Evolutionary conservation across 768 basidiomycete genomes (phyloP), one percentile per base, ranked within the genome.

Genomic region (Saitozyma sp.): DNA sequence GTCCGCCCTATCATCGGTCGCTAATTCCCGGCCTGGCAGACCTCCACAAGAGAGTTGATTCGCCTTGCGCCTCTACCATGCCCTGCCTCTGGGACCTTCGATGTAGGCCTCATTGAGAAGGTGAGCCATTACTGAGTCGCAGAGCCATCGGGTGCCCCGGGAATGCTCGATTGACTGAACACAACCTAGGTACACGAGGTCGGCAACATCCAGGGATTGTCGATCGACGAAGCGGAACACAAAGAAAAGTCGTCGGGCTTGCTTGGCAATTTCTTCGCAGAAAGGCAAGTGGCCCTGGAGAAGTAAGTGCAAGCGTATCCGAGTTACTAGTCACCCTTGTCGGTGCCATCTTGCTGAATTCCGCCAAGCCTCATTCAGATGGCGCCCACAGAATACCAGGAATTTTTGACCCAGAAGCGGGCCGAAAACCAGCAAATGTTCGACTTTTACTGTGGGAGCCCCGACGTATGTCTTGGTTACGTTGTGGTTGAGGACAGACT

Each of bases 161-260:
- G 62, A 9, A 64, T 64, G 37, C 59, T 54, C 41, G 74, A 69
- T 13, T 64, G 69, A 41, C 68, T 67, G 50, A 67, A 63, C 38
- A 75, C 74, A 41, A 65, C 62, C 54, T 68, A 73, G 55, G 66
- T 75, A 50, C 69, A 71, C n/a, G 74, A 75, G 70, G 58, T 71
- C 58, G 71, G 73, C 69, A 75, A 75, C 49, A 65, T 71, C 4
- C 62, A 64, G 13, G 54, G 73, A 0, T 61, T 75, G 50, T 54
- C 66, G 54, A 54, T 71, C n/a, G 48, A 58, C 41, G 59, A 67
- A 48, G 71, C 72, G 20, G 66, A 70, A 41, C 71, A 75, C 58
- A 42, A 67, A 16, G 53, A 69, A 49, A 61, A 52, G 17, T 73
- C 73, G 64, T 58, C 43, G 20, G 64, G 67, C 37, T 69, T 67